These are phyloP conservation scores for Styphnolobium japonicum DNA, from an alignment of 306 rosid genomes.

Conservation along the genomic window DNA sequence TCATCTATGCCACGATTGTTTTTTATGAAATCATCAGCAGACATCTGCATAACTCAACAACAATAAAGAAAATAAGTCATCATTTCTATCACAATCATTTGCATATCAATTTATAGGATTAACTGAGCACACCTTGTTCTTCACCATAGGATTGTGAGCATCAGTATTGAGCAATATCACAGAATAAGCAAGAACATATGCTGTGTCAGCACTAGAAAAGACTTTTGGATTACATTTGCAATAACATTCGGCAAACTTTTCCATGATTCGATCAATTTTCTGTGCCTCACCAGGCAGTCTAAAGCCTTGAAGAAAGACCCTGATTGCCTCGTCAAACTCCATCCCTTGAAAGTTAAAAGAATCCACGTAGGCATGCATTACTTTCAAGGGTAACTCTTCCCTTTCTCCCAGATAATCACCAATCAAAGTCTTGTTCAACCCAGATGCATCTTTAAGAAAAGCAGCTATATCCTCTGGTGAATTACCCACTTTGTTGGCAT, in stretches of 20 bases:
- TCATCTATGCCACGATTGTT: constrained; percentile 99
- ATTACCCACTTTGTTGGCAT: constrained; percentile 90
- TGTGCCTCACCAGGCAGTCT: constrained; percentile 99
- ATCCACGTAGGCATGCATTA: constrained; percentile 96
- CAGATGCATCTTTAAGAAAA: constrained; percentile 96
- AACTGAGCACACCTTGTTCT: constrained; percentile 72
- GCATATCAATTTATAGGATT: constrained; percentile 6
- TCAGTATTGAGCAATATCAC: constrained; percentile 97
- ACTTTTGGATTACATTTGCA: constrained; percentile 93
- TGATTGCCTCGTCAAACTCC: constrained; percentile 96
- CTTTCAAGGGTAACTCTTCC: constrained; percentile 89
- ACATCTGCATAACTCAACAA: constrained; percentile 72
- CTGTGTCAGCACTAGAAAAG: constrained; percentile 97
- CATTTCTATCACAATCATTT: constrained; percentile 25
- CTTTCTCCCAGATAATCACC: constrained; percentile 99
- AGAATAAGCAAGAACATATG: constrained; percentile 97
- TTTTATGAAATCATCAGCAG: constrained; percentile 96
- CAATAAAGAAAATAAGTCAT: constrained; percentile 17
- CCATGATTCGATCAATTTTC: constrained; percentile 98
- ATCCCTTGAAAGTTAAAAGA: constrained; percentile 91
- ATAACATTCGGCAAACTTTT: constrained; percentile 96
- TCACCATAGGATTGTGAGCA: constrained; percentile 96
- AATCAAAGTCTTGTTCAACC: constrained; percentile 86
- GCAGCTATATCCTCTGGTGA: constrained; percentile 94
- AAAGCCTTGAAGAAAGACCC: constrained; percentile 91